Evolutionary conservation across 2,329 filamentous ascomycete species (phyloP).

Genomic region (Nothomitra cinnamomea): DNA sequence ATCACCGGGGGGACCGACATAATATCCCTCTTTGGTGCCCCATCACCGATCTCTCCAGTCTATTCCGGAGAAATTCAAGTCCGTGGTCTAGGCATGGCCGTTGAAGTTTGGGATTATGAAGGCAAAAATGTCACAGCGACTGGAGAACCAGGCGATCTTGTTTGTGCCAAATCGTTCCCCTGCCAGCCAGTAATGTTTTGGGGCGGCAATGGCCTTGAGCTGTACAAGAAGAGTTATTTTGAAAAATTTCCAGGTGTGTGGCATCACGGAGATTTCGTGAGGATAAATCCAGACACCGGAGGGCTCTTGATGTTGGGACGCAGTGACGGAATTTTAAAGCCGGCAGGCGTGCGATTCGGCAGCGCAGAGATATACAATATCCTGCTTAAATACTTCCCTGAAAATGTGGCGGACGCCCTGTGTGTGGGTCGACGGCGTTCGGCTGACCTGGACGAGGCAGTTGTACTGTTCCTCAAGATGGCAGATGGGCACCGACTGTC

Average conservation of each 20-base stretch:
- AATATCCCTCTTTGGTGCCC: conserved; percentile 81
- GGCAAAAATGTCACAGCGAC: conserved; percentile 40
- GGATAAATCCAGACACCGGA: conserved; percentile 50
- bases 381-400: conserved; percentile 65
- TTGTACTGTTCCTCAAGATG: conserved; percentile 79
- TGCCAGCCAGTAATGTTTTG: conserved; percentile 87
- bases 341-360: conserved; percentile 78
- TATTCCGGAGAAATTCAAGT: conserved; percentile 61
- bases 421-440: conserved; percentile 64
- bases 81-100: conserved; percentile 63
- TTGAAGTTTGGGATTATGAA: conserved; percentile 36
- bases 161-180: conserved; percentile 74
- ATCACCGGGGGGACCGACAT: conserved; percentile 97
- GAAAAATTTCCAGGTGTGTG: conserved; percentile 63
- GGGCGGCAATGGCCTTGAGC: conserved; percentile 50
- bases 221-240: conserved; percentile 72
- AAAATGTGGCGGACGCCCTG: conserved; percentile 58
- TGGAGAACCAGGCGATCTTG: conserved; percentile 67
- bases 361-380: conserved; percentile 94
- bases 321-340: conserved; percentile 86
- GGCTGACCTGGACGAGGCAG: conserved; percentile 64
- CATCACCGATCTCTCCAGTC: conserved; percentile 60
- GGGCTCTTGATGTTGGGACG: conserved; percentile 82
- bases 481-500: conserved; percentile 37
- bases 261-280: conserved; percentile 91